Evolutionary conservation across 75 land plant species (phyloP), one percentile per base, ranked within the genome.

Genomic region (Selaginella moellendorffii): DNA sequence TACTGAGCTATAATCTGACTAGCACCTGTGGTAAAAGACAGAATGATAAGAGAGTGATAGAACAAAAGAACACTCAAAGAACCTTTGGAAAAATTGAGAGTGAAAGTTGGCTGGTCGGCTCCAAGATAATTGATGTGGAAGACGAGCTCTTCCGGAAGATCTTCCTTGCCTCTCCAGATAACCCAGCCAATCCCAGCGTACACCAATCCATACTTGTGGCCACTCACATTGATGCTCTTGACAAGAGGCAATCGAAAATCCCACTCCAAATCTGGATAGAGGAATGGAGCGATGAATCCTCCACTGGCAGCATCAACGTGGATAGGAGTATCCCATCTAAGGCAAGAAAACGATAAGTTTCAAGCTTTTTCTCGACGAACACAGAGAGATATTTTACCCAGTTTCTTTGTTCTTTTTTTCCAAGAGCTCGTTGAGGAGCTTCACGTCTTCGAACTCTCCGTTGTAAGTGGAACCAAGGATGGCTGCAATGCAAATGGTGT

Each of bases 71-170:
- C n/a, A n/a, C n/a, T n/a, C n/a, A n/a, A n/a, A n/a, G n/a, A n/a
- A 82, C 88, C 88, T 76, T 85, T 86, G 8, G 89, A 86, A 69
- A 86, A 86, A 59, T 86, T 86, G 59, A 86, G 83, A 18, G 89
- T 83, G 53, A 86, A 86, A 0, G 90, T 86, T 18, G 90, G 86
- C 52, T 86, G 86, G 69, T 85, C 86, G 63, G 90, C 36, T 5
- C 86, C 90, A 24, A 86, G 71, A 20, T 86, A 86, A 66, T 86
- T 86, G 36, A 86, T 81, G 69, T 83, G 90, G 62, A 86, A 86
- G 27, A 86, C 74, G 29, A 86, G 81, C 31, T 83, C 86, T 0
- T 86, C 86, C 5, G 90, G 86, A 31, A 86, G 61, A 31, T 86
- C 90, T 28, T 72, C 72, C 51, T 78, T 78, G 64, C 68, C 70